Evolutionary conservation across 495 filamentous ascomycete genomes (phyloP).

Genomic region (Aspergillus haitiensis): DNA sequence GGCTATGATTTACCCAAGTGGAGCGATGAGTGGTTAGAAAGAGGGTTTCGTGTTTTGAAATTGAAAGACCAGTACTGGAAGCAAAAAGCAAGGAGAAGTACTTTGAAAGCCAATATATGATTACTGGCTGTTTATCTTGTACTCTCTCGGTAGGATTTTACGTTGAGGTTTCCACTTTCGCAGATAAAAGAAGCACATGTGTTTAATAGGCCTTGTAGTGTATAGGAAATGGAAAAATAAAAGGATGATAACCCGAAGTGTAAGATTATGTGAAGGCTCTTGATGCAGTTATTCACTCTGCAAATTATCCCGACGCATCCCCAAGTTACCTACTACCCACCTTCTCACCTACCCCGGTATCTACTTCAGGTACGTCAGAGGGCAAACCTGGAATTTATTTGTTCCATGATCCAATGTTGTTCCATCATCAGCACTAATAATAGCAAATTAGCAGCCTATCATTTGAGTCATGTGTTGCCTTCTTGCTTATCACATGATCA

Average conservation of each 20-base stretch:
- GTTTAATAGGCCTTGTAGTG: no score
- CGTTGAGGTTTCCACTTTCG: no score
- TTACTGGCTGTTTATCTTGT: neutral
- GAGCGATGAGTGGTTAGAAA: constrained; percentile 39
- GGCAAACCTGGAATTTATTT: neutral
- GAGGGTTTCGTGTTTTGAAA: constrained; percentile 24
- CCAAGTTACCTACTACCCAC: no score
- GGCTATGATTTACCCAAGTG: constrained; percentile 40
- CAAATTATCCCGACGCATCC: no score
- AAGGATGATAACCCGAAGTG: no score
- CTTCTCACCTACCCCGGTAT: no score
- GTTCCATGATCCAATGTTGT: neutral
- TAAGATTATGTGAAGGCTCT: no score
- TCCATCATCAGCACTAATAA: constrained; percentile 15
- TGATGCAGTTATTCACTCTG: no score
- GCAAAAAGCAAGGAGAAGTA: constrained; percentile 4
- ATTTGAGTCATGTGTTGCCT: constrained; percentile 7
- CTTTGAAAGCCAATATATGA: neutral
- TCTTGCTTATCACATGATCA: constrained; percentile 24
- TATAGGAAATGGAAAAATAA: no score
- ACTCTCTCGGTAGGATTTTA: no score
- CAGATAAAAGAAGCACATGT: no score
- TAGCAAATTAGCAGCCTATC: constrained; percentile 19
- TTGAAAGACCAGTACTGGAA: constrained; percentile 30
- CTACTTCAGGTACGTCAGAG: neutral